A percentile compares a stretch with the other conserved stretches of the same genome.
Conservation (phyloP, 1,284 basidiomycete species). For the Rhodotorula glutinis region DNA sequence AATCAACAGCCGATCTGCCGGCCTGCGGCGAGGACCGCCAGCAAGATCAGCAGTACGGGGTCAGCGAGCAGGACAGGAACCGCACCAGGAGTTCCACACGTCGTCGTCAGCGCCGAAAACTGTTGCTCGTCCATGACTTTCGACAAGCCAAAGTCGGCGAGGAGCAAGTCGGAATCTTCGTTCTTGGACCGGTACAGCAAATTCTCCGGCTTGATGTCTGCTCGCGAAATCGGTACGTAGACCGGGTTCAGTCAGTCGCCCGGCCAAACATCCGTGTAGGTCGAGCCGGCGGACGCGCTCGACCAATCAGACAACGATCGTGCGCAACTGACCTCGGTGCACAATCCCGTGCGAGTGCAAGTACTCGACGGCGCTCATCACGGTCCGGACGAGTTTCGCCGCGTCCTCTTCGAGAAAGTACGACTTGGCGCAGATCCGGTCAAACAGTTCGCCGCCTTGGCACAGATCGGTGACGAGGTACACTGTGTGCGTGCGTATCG, state of each 20-base stretch:
- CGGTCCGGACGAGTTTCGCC: slow-evolving; percentile 79
- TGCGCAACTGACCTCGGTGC: slow-evolving; percentile 68
- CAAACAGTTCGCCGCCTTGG: slow-evolving; percentile 96
- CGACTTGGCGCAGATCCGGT: slow-evolving; percentile 95
- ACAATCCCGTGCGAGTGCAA: slow-evolving; percentile 91
- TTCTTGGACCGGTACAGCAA: slow-evolving; percentile 84
- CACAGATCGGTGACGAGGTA: slow-evolving; percentile 90
- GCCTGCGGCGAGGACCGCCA: no score
- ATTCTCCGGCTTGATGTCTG: slow-evolving; percentile 96
- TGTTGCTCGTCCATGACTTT: slow-evolving; percentile 77
- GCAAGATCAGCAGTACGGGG: no score
- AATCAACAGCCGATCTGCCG: no score
- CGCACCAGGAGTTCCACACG: slow-evolving; percentile 87
- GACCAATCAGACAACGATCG: no score
- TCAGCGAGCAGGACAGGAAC: no score
- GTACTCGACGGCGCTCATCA: slow-evolving; percentile 83
- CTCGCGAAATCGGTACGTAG: no score
- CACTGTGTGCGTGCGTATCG: slow-evolving; percentile 13
- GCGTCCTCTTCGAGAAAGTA: slow-evolving; percentile 63
- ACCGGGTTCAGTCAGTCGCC: no score
- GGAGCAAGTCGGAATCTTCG: slow-evolving; percentile 91
- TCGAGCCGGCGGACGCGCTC: no score
- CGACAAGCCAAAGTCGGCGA: slow-evolving; percentile 90
- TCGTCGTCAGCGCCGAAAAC: slow-evolving; percentile 82
- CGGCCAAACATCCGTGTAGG: no score